Conservation (phyloP, 2,329 filamentous ascomycete genomes). For the Pseudogymnoascus sp. region DNA sequence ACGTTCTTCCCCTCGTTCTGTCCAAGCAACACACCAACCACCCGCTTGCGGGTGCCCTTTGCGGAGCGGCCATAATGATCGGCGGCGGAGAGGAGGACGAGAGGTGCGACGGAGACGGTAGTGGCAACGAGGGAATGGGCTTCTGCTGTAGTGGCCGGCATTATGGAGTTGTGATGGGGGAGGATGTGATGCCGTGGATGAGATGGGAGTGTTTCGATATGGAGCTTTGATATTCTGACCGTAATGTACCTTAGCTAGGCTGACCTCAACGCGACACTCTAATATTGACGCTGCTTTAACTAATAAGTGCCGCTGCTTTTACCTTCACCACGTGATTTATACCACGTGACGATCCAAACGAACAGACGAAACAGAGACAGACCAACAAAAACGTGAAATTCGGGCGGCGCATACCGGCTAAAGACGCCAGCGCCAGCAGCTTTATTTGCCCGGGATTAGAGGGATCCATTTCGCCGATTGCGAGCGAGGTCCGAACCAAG, state of each 20-base stretch:
- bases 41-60: constrained; percentile 77
- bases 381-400: background rate
- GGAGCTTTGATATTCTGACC: constrained; percentile 7
- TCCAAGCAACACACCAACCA: constrained; percentile 88
- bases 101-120: constrained; percentile 92
- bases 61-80: constrained; percentile 95
- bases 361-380: background rate
- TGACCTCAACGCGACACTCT: constrained; percentile 6
- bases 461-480: constrained; percentile 4
- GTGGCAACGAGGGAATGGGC: constrained; percentile 89
- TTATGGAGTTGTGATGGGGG: constrained; percentile 38
- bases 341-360: background rate
- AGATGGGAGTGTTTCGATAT: constrained; percentile 3
- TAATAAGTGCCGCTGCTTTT: constrained; percentile 6
- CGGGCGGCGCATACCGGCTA: constrained; percentile 8
- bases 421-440: background rate
- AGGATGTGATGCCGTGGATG: constrained; percentile 1
- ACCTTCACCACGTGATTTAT: background rate
- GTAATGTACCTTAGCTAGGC: constrained; percentile 6
- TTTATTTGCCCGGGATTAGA: constrained; percentile 8
- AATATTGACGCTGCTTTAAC: background rate
- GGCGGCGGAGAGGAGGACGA: constrained; percentile 94
- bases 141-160: constrained; percentile 96
- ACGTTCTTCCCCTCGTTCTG: constrained; percentile 96
- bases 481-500: constrained; percentile 4